Conservation (phyloP, 129 eudicot genomes). For the Gnaphalium uliginosum region DNA sequence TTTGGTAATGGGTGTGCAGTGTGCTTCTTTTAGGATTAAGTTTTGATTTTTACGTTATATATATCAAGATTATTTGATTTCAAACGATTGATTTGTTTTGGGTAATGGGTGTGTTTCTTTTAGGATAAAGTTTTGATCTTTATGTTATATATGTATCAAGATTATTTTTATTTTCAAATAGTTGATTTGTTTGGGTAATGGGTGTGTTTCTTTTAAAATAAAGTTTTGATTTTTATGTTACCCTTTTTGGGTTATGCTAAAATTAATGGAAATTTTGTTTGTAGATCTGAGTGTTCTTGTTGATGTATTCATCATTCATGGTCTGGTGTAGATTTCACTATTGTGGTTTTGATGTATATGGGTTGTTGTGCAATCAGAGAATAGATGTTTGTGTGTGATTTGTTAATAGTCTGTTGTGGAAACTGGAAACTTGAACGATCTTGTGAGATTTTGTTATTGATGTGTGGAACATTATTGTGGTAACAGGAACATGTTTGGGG, state of each 20-base stretch:
- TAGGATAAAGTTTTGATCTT: not conserved
- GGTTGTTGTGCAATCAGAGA: not conserved
- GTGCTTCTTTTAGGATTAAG: not conserved
- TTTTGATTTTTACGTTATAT: not conserved
- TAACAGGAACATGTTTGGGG: conserved; percentile 59
- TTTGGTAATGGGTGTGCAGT: not conserved
- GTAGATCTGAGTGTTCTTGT: conserved; percentile 7
- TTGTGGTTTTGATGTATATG: not conserved
- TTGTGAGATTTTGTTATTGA: conserved; percentile 5
- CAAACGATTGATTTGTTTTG: not conserved
- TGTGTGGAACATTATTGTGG: conserved; percentile 15
- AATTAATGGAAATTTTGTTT: not conserved
- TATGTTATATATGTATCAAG: no score
- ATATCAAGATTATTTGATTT: no score
- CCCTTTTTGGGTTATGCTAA: not conserved
- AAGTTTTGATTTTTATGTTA: not conserved
- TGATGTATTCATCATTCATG: not conserved
- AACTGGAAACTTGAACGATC: not conserved
- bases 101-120: not conserved
- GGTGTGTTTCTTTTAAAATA: not conserved
- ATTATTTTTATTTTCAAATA: no score
- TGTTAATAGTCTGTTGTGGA: conserved; percentile 15
- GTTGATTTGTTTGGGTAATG: not conserved
- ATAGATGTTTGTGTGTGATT: conserved; percentile 18
- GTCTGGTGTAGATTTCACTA: not conserved